Evolutionary conservation across 169 alveolate species (phyloP).

Genomic region (Plasmodium relictum): DNA sequence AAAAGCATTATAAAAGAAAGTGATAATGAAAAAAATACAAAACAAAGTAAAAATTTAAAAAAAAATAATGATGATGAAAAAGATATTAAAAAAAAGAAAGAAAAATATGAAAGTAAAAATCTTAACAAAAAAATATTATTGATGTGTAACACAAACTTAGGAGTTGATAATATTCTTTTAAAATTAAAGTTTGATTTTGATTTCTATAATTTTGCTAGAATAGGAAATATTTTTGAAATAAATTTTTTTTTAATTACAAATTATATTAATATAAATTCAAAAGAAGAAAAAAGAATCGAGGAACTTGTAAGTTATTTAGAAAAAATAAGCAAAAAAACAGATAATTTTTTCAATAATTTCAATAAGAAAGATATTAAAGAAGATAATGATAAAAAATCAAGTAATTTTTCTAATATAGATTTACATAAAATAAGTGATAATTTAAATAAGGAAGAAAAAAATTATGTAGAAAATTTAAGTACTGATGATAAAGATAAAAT

Average conservation of each 20-base stretch:
- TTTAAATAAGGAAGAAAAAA: background rate
- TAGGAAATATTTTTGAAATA: slow-evolving; percentile 44
- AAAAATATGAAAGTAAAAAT: background rate
- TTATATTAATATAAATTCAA: slow-evolving; percentile 35
- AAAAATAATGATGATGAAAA: background rate
- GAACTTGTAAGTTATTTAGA: slow-evolving; percentile 19
- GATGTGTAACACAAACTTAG: slow-evolving; percentile 59
- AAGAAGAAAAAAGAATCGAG: slow-evolving; percentile 12
- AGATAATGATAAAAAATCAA: background rate
- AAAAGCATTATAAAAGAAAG: background rate
- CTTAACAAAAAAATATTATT: slow-evolving; percentile 20
- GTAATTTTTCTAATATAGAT: background rate
- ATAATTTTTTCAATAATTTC: background rate
- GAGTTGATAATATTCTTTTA: slow-evolving; percentile 41
- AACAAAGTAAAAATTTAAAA: background rate
- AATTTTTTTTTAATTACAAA: slow-evolving; percentile 48
- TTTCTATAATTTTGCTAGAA: slow-evolving; percentile 56
- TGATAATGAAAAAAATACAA: background rate
- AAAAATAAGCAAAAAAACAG: background rate
- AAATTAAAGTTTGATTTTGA: slow-evolving; percentile 51
- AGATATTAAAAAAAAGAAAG: background rate
- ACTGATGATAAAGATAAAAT: background rate
- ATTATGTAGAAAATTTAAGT: background rate
- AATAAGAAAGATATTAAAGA: background rate
- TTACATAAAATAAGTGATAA: background rate